Percentiles rank a stretch among this genome's conserved stretches.
phyloP scores from a whole-genome alignment of 306 rosid genomes.

The Dalbergia cochinchinensis region DNA sequence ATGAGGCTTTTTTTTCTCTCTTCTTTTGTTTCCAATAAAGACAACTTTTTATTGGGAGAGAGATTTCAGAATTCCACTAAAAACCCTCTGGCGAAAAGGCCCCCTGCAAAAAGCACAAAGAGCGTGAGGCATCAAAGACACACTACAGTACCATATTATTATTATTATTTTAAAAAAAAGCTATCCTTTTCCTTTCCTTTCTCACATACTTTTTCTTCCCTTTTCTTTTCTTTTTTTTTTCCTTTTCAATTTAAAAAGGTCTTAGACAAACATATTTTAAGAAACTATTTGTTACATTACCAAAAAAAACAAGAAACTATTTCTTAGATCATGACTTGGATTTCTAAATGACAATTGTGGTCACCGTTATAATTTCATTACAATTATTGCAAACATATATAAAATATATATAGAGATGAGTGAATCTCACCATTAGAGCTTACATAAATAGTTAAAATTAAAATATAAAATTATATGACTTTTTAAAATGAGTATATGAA shows the following conservation, averaged over 20 bases:
- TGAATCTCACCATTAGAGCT: too few relatives aligned
- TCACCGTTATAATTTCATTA: too few relatives aligned
- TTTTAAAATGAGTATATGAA: too few relatives aligned
- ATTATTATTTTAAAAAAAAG: not conserved
- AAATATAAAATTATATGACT: too few relatives aligned
- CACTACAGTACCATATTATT: conserved; percentile 47
- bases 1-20: conserved; percentile 7
- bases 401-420: too few relatives aligned
- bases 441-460: too few relatives aligned
- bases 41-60: conserved; percentile 46
- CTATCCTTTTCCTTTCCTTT: conserved; percentile 19
- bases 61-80: conserved; percentile 44
- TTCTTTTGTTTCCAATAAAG: conserved; percentile 38
- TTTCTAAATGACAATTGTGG: too few relatives aligned
- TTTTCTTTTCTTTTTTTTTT: conserved; percentile 30
- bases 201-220: conserved; percentile 1
- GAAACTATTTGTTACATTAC: not conserved
- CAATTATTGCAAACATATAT: too few relatives aligned
- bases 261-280: not conserved
- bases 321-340: too few relatives aligned
- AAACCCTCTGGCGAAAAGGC: conserved; percentile 44
- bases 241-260: not conserved
- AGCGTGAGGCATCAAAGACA: conserved; percentile 71
- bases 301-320: too few relatives aligned
- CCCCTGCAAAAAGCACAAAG: conserved; percentile 69